Conservation (phyloP, 495 filamentous ascomycete genomes). For the Neurospora sublineolata region DNA sequence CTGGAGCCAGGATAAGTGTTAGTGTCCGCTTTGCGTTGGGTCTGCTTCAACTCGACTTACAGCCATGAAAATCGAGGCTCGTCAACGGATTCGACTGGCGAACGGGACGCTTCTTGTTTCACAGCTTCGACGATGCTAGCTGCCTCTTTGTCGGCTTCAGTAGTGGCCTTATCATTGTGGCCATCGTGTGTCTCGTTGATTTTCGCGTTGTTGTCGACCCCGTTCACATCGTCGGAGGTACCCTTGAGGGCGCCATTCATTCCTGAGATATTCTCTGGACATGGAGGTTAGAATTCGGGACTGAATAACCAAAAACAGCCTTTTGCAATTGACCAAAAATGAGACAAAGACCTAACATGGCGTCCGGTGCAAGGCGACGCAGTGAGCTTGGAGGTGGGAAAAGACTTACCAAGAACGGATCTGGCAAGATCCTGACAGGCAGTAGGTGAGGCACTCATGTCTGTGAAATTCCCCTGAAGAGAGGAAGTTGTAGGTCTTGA, state of each 20-base stretch:
- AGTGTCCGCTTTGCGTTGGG: background rate
- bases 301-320: background rate
- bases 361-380: background rate
- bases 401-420: background rate
- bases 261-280: background rate
- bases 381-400: background rate
- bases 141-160: background rate
- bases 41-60: conserved; percentile 11
- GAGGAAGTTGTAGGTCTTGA: background rate
- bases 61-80: conserved; percentile 22
- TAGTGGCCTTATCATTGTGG: background rate
- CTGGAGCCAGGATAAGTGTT: conserved; percentile 15
- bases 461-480: background rate
- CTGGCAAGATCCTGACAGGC: background rate
- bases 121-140: background rate
- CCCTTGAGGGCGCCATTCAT: background rate
- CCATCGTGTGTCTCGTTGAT: background rate
- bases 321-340: background rate
- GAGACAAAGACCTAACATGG: background rate
- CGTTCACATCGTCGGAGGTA: background rate
- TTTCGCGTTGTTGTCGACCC: background rate
- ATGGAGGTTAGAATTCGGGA: background rate
- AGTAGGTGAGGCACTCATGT: background rate
- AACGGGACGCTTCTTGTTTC: background rate
- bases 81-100: background rate